phyloP scores from a whole-genome alignment of 257 asterid species.

The Fraxinus excelsior region DNA sequence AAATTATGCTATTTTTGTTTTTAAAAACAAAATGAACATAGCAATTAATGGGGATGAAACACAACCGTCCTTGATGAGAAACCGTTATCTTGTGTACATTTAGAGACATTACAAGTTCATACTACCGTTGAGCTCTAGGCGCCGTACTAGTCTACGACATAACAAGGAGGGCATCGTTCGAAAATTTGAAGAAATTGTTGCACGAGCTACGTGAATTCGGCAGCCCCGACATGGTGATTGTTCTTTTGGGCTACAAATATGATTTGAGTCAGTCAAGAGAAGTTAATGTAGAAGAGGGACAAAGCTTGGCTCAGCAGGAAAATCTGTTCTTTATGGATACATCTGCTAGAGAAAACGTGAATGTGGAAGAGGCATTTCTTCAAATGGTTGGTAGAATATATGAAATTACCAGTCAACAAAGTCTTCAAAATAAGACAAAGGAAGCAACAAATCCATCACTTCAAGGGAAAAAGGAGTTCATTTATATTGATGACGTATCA shows the following conservation, averaged over 20 bases:
- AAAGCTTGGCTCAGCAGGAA: constrained; percentile 64
- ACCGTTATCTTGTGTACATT: constrained; percentile 32
- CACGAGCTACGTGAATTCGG: constrained; percentile 67
- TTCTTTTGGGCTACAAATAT: constrained; percentile 76
- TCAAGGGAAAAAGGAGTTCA: constrained; percentile 52
- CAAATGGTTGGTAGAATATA: constrained; percentile 69
- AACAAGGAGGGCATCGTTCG: constrained; percentile 60
- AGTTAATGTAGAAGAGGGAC: constrained; percentile 54
- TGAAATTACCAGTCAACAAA: constrained; percentile 50
- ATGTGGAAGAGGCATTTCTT: constrained; percentile 81
- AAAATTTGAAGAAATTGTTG: constrained; percentile 67
- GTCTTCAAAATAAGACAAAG: constrained; percentile 47
- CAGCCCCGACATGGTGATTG: constrained; percentile 68
- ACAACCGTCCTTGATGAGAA: neutral
- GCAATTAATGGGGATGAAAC: too few species aligned
- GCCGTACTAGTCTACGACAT: too few species aligned
- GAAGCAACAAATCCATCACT: constrained; percentile 31
- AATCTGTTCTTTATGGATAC: constrained; percentile 72
- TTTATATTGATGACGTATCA: constrained; percentile 66
- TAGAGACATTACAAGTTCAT: too few species aligned
- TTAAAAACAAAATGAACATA: too few species aligned
- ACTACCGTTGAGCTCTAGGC: too few species aligned
- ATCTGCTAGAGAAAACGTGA: constrained; percentile 79
- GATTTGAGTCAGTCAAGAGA: constrained; percentile 44
- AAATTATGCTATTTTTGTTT: too few species aligned